A percentile compares a stretch with the other conserved stretches of the same genome.
These are phyloP conservation scores for Helianthus annuus DNA, from an alignment of 129 eudicot species.

Conservation along the genomic window DNA sequence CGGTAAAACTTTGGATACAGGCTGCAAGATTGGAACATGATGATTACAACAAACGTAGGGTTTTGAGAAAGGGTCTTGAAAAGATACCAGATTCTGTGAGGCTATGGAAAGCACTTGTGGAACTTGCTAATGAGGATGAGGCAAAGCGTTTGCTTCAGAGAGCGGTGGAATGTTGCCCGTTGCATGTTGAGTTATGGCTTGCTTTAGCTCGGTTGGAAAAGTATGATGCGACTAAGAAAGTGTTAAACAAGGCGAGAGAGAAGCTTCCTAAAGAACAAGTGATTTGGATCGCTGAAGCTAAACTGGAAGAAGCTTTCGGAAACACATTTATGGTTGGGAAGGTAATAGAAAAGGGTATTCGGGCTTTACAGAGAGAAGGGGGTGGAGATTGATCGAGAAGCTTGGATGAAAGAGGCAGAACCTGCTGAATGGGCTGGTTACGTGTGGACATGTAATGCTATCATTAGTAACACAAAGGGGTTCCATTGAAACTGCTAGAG, in stretches of 20 bases:
- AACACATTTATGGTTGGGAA: constrained; percentile 72
- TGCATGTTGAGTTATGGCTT: constrained; percentile 91
- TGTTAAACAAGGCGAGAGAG: constrained; percentile 70
- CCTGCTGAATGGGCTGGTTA: constrained; percentile 91
- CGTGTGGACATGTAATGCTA: constrained; percentile 90
- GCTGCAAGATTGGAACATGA: constrained; percentile 85
- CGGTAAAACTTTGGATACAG: constrained; percentile 91
- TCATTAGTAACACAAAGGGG: constrained; percentile 75
- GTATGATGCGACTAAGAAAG: constrained; percentile 51
- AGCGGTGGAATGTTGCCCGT: constrained; percentile 93
- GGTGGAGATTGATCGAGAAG: constrained; percentile 68
- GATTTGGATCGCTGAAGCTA: constrained; percentile 88
- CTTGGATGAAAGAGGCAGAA: constrained; percentile 97
- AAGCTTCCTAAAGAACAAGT: constrained; percentile 87
- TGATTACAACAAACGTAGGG: constrained; percentile 68
- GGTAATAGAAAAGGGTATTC: constrained; percentile 80
- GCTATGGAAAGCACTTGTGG: constrained; percentile 95
- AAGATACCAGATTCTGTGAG: constrained; percentile 88
- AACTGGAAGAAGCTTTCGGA: constrained; percentile 85
- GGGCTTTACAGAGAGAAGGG: constrained; percentile 78
- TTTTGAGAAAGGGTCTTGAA: constrained; percentile 83
- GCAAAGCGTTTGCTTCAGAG: constrained; percentile 75
- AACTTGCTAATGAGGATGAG: constrained; percentile 83
- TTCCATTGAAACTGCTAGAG: constrained; percentile 86
- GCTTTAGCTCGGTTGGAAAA: constrained; percentile 83